Conservation (phyloP, 768 basidiomycete genomes). For the Pluteus cervinus region DNA sequence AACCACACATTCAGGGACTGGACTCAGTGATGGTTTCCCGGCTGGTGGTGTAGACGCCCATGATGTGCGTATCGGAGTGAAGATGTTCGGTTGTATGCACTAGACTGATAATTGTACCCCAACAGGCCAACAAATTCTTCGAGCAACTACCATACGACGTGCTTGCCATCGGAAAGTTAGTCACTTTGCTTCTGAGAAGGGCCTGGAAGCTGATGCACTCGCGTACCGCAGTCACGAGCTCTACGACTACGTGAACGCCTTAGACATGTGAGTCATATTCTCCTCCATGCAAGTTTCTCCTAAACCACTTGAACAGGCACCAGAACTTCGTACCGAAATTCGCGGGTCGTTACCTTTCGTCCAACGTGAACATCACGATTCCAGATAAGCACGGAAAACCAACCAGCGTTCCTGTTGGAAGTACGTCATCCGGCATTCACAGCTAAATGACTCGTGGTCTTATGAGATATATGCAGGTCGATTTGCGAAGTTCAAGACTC, state of each 20-base stretch:
- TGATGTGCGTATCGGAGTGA: slow-evolving; percentile 37
- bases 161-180: slow-evolving; percentile 80
- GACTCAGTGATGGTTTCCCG: slow-evolving; percentile 71
- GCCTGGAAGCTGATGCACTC: background rate
- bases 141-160: slow-evolving; percentile 73
- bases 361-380: slow-evolving; percentile 82
- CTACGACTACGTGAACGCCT: slow-evolving; percentile 61
- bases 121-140: slow-evolving; percentile 71
- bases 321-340: slow-evolving; percentile 61
- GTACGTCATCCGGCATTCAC: slow-evolving; percentile 13
- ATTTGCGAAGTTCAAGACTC: slow-evolving; percentile 68
- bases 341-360: slow-evolving; percentile 72
- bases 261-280: slow-evolving; percentile 48
- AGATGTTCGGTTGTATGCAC: background rate
- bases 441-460: too few relatives aligned
- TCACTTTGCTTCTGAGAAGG: background rate
- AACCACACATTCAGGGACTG: slow-evolving; percentile 44
- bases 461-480: slow-evolving; percentile 36
- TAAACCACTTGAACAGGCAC: slow-evolving; percentile 30
- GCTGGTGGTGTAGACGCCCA: slow-evolving; percentile 67
- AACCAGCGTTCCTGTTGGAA: slow-evolving; percentile 31
- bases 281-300: background rate
- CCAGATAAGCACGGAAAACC: slow-evolving; percentile 32
- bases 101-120: background rate
- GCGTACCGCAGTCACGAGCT: slow-evolving; percentile 60